Conservation (phyloP, 106 monocot species). For the Dioscorea dumetorum region DNA sequence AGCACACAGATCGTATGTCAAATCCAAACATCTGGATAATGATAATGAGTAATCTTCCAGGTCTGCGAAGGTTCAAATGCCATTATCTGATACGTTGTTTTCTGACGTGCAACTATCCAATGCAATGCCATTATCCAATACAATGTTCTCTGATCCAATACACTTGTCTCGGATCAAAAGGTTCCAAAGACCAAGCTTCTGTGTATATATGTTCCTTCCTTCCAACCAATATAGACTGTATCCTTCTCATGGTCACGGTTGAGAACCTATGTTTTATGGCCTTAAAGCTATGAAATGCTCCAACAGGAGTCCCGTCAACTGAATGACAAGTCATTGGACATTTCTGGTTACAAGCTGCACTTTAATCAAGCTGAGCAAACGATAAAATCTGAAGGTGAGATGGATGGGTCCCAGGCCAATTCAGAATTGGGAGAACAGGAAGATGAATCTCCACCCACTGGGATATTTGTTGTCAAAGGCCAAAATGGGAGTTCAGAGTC, state of each 20-base stretch:
- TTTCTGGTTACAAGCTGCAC: too few relatives aligned
- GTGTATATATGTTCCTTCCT: constrained; percentile 47
- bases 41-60: not conserved
- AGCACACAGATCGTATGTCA: constrained; percentile 3
- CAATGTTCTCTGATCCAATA: too few relatives aligned
- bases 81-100: constrained; percentile 1
- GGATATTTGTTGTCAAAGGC: too few relatives aligned
- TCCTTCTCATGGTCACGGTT: constrained; percentile 52
- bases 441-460: too few relatives aligned
- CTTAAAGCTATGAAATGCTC: constrained; percentile 25
- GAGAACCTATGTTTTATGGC: too few relatives aligned
- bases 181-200: constrained; percentile 26
- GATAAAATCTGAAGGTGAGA: too few relatives aligned
- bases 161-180: constrained; percentile 40
- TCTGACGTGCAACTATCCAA: not conserved
- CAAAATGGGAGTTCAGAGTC: too few relatives aligned
- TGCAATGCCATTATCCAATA: constrained; percentile 26
- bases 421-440: too few relatives aligned
- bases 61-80: not conserved
- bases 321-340: not conserved
- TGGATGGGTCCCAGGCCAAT: too few relatives aligned
- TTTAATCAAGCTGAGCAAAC: too few relatives aligned
- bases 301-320: constrained; percentile 14
- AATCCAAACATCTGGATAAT: constrained; percentile 9
- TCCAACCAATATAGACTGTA: constrained; percentile 46